Evolutionary conservation across 306 rosid species (phyloP).

Genomic region (Abrus precatorius): DNA sequence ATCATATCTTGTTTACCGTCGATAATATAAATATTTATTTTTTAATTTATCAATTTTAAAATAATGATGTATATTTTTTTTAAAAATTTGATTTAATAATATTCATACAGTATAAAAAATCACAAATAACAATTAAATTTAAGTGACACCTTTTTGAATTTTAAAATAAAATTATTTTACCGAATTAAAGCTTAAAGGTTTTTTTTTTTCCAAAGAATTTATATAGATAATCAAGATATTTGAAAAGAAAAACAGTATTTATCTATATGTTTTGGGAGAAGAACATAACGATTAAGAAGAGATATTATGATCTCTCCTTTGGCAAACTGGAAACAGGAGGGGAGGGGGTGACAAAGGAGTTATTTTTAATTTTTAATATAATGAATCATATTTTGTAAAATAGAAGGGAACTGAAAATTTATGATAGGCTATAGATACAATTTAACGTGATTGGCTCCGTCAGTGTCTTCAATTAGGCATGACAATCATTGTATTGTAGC

Average conservation of each 20-base stretch:
- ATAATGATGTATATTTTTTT: no score
- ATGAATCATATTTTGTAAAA: neutral
- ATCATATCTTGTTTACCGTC: no score
- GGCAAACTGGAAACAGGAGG: slow-evolving; percentile 9
- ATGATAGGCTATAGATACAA: neutral
- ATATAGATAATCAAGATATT: neutral
- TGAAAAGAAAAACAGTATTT: neutral
- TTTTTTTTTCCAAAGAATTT: neutral
- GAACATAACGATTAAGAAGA: neutral
- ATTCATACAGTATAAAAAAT: no score
- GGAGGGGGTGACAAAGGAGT: neutral
- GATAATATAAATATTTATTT: no score
- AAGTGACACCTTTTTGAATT: neutral
- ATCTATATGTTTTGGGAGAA: neutral
- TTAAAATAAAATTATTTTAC: neutral
- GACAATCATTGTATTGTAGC: slow-evolving; percentile 6
- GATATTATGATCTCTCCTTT: neutral
- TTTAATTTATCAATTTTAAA: no score
- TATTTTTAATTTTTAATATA: neutral
- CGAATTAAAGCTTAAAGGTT: neutral
- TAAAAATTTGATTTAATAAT: no score
- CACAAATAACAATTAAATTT: neutral
- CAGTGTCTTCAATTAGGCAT: slow-evolving; percentile 25
- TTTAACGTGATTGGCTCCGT: slow-evolving; percentile 54
- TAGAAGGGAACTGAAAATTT: neutral